These are phyloP conservation scores for Begonia loranthoides DNA, from an alignment of 306 rosid genomes.

Conservation along the genomic window DNA sequence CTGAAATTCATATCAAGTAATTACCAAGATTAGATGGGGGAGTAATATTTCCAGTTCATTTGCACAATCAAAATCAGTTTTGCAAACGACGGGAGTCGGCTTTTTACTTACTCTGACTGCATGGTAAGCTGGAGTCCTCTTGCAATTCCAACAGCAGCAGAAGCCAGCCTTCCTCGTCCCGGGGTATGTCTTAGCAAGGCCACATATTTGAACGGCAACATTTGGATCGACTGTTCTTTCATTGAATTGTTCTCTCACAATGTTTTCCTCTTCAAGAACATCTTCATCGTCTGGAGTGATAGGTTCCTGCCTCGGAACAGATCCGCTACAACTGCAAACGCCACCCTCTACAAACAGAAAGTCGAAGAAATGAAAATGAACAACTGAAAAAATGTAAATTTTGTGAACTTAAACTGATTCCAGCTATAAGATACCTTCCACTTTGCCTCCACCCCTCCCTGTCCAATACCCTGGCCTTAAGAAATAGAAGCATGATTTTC, in stretches of 20 bases:
- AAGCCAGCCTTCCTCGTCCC: slow-evolving; percentile 33
- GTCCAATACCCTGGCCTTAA: slow-evolving; percentile 64
- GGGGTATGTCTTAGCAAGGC: slow-evolving; percentile 70
- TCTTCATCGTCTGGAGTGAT: slow-evolving; percentile 65
- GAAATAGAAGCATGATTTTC: slow-evolving; percentile 63
- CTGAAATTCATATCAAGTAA: slow-evolving; percentile 29
- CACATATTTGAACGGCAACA: slow-evolving; percentile 73
- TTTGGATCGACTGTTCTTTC: slow-evolving; percentile 32
- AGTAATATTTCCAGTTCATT: too few species aligned
- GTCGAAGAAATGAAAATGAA: background rate
- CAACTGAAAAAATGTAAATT: background rate
- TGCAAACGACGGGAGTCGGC: too few species aligned
- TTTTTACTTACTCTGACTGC: slow-evolving; percentile 61
- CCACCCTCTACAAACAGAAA: slow-evolving; percentile 48
- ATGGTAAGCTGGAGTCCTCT: slow-evolving; percentile 35
- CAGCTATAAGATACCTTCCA: slow-evolving; percentile 33
- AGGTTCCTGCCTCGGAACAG: slow-evolving; percentile 31
- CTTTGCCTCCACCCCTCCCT: slow-evolving; percentile 62
- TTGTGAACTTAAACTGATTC: slow-evolving; percentile 4
- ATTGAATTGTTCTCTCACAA: slow-evolving; percentile 33
- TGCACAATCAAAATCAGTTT: too few species aligned
- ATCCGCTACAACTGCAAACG: slow-evolving; percentile 50
- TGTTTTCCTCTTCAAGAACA: slow-evolving; percentile 71
- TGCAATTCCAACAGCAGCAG: slow-evolving; percentile 47
- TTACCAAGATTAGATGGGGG: too few species aligned